Evolutionary conservation across 2,329 filamentous ascomycete species (phyloP).

Genomic region (Metarhizium rileyi): DNA sequence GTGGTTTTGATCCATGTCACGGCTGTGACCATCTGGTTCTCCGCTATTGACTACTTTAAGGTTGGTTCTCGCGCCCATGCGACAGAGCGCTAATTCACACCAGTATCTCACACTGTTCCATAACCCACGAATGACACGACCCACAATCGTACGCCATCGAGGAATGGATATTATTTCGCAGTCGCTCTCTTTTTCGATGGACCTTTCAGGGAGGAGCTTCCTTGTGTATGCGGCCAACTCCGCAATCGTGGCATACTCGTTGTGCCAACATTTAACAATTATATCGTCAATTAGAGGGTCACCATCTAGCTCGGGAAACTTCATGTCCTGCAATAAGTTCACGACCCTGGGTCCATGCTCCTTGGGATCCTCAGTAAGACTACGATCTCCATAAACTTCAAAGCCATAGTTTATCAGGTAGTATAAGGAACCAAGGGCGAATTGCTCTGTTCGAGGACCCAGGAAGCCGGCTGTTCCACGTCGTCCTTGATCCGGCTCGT

Average conservation of each 20-base stretch:
- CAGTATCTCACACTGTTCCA: background rate
- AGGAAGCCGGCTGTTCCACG: background rate
- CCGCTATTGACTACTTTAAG: background rate
- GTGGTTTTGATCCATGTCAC: background rate
- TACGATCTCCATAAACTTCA: background rate
- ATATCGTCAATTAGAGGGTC: background rate
- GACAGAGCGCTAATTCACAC: background rate
- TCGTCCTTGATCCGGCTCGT: background rate
- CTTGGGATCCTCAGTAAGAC: constrained; percentile 1
- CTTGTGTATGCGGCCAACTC: background rate
- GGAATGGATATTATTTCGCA: background rate
- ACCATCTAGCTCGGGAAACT: background rate
- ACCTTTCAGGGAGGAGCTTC: background rate
- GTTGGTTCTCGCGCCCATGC: background rate
- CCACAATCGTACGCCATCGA: background rate
- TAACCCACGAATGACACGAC: background rate
- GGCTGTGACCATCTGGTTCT: background rate
- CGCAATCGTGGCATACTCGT: background rate
- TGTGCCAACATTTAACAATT: constrained; percentile 1
- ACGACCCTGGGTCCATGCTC: background rate
- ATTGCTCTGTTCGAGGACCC: background rate
- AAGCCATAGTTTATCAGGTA: constrained; percentile 2
- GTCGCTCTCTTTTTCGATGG: background rate
- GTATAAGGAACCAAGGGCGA: background rate
- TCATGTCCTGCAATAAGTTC: background rate